Evolutionary conservation across 805 yeast species (phyloP).

Genomic region (Candida golubevii): DNA sequence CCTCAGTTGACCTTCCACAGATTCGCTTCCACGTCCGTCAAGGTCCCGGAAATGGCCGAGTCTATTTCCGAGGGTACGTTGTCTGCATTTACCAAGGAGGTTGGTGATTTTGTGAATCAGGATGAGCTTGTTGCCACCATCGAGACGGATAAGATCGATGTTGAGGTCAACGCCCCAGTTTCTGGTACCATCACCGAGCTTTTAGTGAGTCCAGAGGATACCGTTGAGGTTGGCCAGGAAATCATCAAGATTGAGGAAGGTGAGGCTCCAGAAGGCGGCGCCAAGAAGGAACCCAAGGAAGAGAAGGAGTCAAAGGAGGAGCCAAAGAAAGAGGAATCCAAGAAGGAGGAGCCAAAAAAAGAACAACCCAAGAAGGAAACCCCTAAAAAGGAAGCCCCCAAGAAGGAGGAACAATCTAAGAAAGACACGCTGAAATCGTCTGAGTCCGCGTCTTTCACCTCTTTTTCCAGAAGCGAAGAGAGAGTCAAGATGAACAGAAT

Average conservation of each 20-base stretch:
- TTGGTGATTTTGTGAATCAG: conserved; percentile 81
- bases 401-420: conserved; percentile 11
- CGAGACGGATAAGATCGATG: conserved; percentile 97
- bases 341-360: conserved; percentile 19
- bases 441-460: conserved; percentile 29
- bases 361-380: conserved; percentile 28
- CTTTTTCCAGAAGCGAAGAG: conserved; percentile 79
- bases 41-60: conserved; percentile 98
- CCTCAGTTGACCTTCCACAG: conserved; percentile 28
- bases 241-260: conserved; percentile 79
- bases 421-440: conserved; percentile 1
- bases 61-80: conserved; percentile 96
- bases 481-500: conserved; percentile 98
- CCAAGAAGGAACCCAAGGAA: conserved; percentile 24
- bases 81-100: conserved; percentile 57
- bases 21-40: conserved; percentile 50
- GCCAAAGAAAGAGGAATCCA: conserved; percentile 12
- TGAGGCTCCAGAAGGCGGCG: conserved; percentile 25
- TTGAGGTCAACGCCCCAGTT: conserved; percentile 92
- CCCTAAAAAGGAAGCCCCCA: conserved; percentile 30
- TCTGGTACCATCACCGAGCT: conserved; percentile 85
- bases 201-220: conserved; percentile 80
- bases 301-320: conserved; percentile 18
- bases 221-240: conserved; percentile 95
- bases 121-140: conserved; percentile 95